A percentile compares a stretch with the other conserved stretches of the same genome.
These are phyloP conservation scores for Fusarium guadeloupense DNA, from an alignment of 2,329 filamentous ascomycete genomes.

Conservation along the genomic window DNA sequence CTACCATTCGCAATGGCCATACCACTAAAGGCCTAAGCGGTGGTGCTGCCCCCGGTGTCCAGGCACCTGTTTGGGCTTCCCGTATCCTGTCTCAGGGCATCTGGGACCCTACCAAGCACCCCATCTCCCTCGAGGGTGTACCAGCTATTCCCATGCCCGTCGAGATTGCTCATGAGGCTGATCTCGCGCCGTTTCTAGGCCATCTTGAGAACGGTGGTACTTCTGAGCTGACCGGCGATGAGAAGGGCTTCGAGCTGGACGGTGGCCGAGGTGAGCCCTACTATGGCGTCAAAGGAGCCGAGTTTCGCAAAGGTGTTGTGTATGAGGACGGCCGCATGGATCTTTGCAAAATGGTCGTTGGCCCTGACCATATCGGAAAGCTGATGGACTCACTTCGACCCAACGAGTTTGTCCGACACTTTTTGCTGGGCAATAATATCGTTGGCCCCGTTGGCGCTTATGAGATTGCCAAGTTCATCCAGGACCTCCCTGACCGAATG, in stretches of 20 bases:
- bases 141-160: conserved; percentile 50
- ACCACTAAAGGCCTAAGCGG: conserved; percentile 41
- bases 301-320: conserved; percentile 53
- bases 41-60: conserved; percentile 46
- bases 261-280: conserved; percentile 51
- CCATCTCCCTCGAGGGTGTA: conserved; percentile 46
- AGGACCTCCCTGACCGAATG: conserved; percentile 57
- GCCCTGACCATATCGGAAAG: conserved; percentile 59
- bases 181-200: conserved; percentile 48
- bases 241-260: conserved; percentile 45
- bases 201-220: conserved; percentile 48
- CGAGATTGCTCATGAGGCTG: conserved; percentile 42
- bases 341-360: conserved; percentile 65
- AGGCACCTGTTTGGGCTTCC: conserved; percentile 46
- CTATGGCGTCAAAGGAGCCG: conserved; percentile 48
- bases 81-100: conserved; percentile 48
- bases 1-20: conserved; percentile 47
- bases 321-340: conserved; percentile 64
- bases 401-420: conserved; percentile 60
- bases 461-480: conserved; percentile 57
- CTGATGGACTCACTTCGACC: conserved; percentile 59
- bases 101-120: conserved; percentile 46
- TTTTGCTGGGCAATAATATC: conserved; percentile 64
- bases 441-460: conserved; percentile 59
- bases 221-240: conserved; percentile 34